A percentile compares a stretch with the other conserved stretches of the same genome.
Evolutionary conservation across 1,139 yeast species (phyloP).

Genomic region (Blastobotrys persicus): DNA sequence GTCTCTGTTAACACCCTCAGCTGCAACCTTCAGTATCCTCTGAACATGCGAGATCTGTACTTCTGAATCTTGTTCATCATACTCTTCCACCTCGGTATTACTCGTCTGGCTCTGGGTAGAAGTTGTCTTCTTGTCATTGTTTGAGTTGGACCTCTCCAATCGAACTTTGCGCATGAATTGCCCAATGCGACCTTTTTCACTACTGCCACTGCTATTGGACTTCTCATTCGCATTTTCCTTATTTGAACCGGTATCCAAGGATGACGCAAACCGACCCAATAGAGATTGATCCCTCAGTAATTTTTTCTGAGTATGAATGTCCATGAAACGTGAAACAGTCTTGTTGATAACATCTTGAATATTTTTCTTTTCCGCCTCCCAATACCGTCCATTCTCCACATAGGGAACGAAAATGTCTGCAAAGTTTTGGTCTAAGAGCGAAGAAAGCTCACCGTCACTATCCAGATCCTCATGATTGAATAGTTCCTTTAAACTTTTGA

Average conservation of each 20-base stretch:
- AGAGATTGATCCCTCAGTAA: constrained; percentile 28
- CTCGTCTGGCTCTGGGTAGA: constrained; percentile 10
- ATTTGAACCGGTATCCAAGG: constrained; percentile 17
- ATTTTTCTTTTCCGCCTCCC: constrained; percentile 69
- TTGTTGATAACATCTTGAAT: constrained; percentile 59
- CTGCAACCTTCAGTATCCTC: constrained; percentile 62
- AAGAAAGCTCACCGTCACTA: constrained; percentile 48
- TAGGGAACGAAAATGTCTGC: constrained; percentile 73
- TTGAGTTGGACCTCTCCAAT: constrained; percentile 27
- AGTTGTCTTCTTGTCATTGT: constrained; percentile 12
- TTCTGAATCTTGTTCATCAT: constrained; percentile 21
- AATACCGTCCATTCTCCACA: constrained; percentile 64
- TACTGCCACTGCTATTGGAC: constrained; percentile 15
- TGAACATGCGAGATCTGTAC: constrained; percentile 48
- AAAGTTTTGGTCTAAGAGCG: constrained; percentile 67
- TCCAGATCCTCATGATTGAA: constrained; percentile 41
- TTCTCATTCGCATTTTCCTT: constrained; percentile 14
- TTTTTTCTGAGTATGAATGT: constrained; percentile 26
- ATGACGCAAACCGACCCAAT: constrained; percentile 29
- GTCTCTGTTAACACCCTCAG: constrained; percentile 77
- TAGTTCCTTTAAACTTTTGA: constrained; percentile 63
- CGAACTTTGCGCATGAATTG: constrained; percentile 36
- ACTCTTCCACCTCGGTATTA: constrained; percentile 13
- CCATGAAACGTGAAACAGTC: constrained; percentile 28
- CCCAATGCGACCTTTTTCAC: constrained; percentile 33